Base-by-base conservation (phyloP, 2,329 filamentous ascomycete species). In the Monosporascus sp. region DNA sequence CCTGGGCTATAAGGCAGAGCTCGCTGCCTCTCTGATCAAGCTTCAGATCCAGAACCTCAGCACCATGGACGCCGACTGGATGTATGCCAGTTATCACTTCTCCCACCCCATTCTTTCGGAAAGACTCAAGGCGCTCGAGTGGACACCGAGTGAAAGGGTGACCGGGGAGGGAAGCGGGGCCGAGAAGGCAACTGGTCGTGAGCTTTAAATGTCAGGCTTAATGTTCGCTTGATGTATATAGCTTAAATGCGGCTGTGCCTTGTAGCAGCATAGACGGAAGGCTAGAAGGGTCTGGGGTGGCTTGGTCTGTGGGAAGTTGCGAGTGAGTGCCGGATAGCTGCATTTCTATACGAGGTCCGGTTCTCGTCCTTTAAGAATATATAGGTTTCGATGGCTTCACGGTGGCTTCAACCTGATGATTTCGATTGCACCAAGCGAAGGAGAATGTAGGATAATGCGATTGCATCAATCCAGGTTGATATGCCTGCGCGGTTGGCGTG, bases 21-120 rank as follows among this genome's bases (percentile, higher is more conserved):
- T 99, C 50, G 90, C 92, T 44, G 80, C 84, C 58, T 94, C 90
- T 22, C 82, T 99, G 58, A 91, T 99, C 75, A 97, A 97, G 78
- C 88, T 99, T 50, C 95, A 99, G 75, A 90, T 97, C 66, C 92
- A 97, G 77, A 99, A 99, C 70, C 80, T 99, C 62, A 96, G 90
- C 73, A 95, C 90, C 57, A 97, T 99, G 93, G 94, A 99, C 65
- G 94, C 94, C 27, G 95, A 99, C 74, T 96, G 89, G 88, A 85
- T 97, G 82, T 99, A 96, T 73, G 94, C 94, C 51, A 95, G 88
- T 74, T 99, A 97, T 79, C 92, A 99, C 76, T 97, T 95, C 80
- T 97, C 93, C 24, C 94, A 99, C 74, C 94, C 94, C 1, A 97
- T 97, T 61, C 78, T 99, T 61, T 89, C 92, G 1, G 95, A 99